Base-by-base conservation (phyloP, 805 yeast species). In the Candida cerambycidarum region DNA sequence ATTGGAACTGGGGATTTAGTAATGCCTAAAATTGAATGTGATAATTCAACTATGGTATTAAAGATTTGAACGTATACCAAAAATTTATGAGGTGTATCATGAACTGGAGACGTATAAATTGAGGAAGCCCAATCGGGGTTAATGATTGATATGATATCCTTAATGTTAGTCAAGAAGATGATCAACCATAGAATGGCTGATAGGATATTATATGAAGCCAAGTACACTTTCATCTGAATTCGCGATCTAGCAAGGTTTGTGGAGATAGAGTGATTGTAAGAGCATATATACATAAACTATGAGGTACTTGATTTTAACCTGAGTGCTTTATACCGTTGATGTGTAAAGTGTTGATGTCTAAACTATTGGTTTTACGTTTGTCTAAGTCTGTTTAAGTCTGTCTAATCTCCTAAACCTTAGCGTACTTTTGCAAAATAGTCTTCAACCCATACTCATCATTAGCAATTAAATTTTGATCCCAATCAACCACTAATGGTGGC, bases 381-480 rank as follows among this genome's bases (percentile, higher is more conserved):
- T n/a, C n/a, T n/a, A n/a, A n/a, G n/a, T n/a, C n/a, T n/a, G n/a
- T n/a, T n/a, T n/a, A n/a, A n/a, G n/a, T n/a, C n/a, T n/a, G n/a
- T n/a, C n/a, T n/a, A n/a, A n/a, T n/a, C n/a, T n/a, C n/a, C n/a
- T n/a, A n/a, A 21, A 5, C 8, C 23, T 21, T 21, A 8, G 23
- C 5, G 39, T 68, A 69, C 48, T 65, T 65, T 12, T 51, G 44
- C 48, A 69, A 61, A 18, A 69, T 58, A 17, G 39, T 41, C 13
- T 47, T 44, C 43, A 70, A 55, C 1, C 66, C 62, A 9, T 43
- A 43, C 46, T 62, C 71, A 46, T 69, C 71, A 39, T 56, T 58
- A 9, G 74, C 75, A 42, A 69, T 59, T 39, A 63, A 34, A 48
- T 65, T 60, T 51, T 70, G 75, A 50, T 70, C 75, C 75, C 75